Evolutionary conservation across 208 protist genomes (phyloP).

Genomic region (Histomonas meleagridis): DNA sequence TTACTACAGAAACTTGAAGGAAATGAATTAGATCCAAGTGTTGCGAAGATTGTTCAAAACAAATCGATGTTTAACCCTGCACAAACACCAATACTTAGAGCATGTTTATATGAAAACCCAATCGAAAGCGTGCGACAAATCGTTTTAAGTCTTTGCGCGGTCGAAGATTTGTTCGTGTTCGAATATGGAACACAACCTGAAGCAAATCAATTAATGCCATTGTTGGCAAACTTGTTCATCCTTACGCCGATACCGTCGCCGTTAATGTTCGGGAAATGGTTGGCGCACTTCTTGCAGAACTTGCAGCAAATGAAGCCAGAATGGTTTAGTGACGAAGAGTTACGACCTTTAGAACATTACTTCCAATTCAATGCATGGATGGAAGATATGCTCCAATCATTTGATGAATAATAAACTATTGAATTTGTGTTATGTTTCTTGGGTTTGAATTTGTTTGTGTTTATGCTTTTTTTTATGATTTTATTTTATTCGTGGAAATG

Average conservation of each 20-base stretch:
- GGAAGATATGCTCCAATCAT: constrained; percentile 6
- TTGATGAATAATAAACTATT: no score
- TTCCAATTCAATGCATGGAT: constrained; percentile 35
- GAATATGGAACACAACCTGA: not conserved
- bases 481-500: no score
- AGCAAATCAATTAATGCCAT: constrained; percentile 25
- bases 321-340: not conserved
- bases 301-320: not conserved
- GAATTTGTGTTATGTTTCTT: no score
- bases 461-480: no score
- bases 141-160: not conserved
- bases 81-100: not conserved
- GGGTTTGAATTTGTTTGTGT: no score
- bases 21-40: not conserved
- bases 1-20: not conserved
- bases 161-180: constrained; percentile 33
- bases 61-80: not conserved
- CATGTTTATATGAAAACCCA: not conserved
- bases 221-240: not conserved
- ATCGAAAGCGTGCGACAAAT: not conserved
- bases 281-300: not conserved
- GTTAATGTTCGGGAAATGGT: not conserved
- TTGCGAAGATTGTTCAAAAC: not conserved
- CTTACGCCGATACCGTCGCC: not conserved
- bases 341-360: not conserved